phyloP scores from a whole-genome alignment of 2,329 filamentous ascomycete genomes.

The Hawksworthiomyces lignivorus region DNA sequence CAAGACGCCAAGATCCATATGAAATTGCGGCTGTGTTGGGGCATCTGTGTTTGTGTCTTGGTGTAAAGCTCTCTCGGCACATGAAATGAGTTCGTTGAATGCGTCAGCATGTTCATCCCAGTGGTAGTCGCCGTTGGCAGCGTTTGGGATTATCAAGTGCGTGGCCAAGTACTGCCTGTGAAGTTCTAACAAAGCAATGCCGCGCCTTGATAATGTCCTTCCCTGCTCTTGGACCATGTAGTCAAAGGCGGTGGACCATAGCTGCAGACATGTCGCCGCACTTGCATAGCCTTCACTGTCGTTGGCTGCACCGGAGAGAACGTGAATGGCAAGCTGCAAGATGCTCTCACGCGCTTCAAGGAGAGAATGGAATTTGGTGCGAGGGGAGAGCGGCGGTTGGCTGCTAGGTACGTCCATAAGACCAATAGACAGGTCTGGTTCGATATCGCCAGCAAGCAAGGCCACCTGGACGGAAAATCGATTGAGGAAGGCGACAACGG shows the following conservation, averaged over 20 bases:
- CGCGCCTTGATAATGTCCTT: neutral
- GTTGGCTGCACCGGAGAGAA: neutral
- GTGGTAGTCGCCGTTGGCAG: neutral
- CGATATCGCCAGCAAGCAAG: slow-evolving; percentile 7
- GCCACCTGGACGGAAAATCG: slow-evolving; percentile 11
- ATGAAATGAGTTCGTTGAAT: neutral
- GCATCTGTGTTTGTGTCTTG: neutral
- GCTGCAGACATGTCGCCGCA: neutral
- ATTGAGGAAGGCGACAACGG: slow-evolving; percentile 8
- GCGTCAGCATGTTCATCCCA: neutral
- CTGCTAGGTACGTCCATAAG: neutral
- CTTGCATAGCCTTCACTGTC: neutral
- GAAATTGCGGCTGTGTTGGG: neutral
- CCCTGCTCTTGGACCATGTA: neutral
- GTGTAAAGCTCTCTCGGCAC: slow-evolving; percentile 1
- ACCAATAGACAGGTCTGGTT: neutral
- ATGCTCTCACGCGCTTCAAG: slow-evolving; percentile 6
- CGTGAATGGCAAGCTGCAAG: neutral
- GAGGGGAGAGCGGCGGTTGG: neutral
- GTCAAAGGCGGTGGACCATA: slow-evolving; percentile 6
- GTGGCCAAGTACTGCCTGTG: slow-evolving; percentile 6
- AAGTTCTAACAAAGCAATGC: slow-evolving; percentile 4
- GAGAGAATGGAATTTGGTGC: neutral
- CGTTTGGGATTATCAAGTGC: neutral
- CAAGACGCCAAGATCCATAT: slow-evolving; percentile 13